A percentile compares a stretch with the other conserved stretches of the same genome.
phyloP scores from a whole-genome alignment of 176 grass and related monocot genomes.

The Phyllostachys edulis region DNA sequence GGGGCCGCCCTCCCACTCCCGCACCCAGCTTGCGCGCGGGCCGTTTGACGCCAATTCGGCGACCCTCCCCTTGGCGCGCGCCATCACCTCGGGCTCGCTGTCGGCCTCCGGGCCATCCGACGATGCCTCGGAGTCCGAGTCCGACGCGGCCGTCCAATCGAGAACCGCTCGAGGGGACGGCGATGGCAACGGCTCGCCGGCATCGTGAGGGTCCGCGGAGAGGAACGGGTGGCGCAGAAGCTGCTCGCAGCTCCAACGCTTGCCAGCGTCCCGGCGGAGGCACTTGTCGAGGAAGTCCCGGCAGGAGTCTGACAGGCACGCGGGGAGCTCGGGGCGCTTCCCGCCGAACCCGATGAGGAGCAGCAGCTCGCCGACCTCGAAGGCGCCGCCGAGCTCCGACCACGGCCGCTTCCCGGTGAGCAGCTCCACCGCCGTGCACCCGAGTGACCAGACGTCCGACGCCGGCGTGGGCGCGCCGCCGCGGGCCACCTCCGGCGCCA shows the following conservation, averaged over 20 bases:
- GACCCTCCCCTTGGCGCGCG: constrained; percentile 54
- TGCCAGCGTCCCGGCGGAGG: constrained; percentile 51
- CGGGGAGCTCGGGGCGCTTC: constrained; percentile 54
- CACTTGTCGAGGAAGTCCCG: constrained; percentile 80
- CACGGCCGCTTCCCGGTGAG: constrained; percentile 64
- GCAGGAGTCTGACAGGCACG: constrained; percentile 47
- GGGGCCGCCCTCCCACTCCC: constrained; percentile 11
- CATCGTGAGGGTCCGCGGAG: constrained; percentile 10
- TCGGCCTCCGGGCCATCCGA: constrained; percentile 5
- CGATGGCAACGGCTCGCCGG: constrained; percentile 27
- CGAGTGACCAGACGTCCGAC: constrained; percentile 90
- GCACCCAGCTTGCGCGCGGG: constrained; percentile 30
- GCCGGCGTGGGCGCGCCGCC: constrained; percentile 53
- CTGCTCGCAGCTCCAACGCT: constrained; percentile 69
- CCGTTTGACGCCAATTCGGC: constrained; percentile 49
- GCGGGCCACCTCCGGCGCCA: constrained; percentile 83
- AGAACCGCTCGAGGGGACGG: constrained; percentile 73
- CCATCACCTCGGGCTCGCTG: constrained; percentile 46
- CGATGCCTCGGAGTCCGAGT: constrained; percentile 30
- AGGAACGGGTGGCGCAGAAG: constrained; percentile 78
- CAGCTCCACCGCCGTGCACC: constrained; percentile 90
- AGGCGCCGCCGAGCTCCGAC: constrained; percentile 46
- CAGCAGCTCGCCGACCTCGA: constrained; percentile 48
- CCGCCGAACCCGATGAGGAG: constrained; percentile 57
- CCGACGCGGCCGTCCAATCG: constrained; percentile 42